Evolutionary conservation across 805 yeast genomes (phyloP).

Genomic region (Priceomyces carsonii): DNA sequence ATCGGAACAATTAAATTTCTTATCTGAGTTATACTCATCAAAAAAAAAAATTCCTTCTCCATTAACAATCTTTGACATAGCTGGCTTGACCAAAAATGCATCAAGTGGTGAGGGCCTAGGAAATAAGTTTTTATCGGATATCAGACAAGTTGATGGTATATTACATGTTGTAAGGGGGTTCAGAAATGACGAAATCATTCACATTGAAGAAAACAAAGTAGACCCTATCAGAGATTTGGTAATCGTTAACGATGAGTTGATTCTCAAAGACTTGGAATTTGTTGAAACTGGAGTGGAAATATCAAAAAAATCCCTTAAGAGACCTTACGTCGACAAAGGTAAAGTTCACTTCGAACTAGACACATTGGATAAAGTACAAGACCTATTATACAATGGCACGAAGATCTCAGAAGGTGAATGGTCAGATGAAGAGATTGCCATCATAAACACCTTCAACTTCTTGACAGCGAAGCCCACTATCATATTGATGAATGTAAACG

Average conservation of each 20-base stretch:
- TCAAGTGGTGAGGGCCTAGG: conserved; percentile 69
- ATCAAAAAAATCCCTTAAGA: conserved; percentile 25
- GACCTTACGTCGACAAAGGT: conserved; percentile 27
- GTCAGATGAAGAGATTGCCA: conserved; percentile 62
- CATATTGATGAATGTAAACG: conserved; percentile 70
- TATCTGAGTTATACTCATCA: conserved; percentile 50
- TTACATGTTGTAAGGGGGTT: conserved; percentile 70
- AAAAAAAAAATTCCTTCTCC: conserved; percentile 53
- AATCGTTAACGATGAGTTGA: conserved; percentile 64
- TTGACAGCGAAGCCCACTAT: conserved; percentile 90
- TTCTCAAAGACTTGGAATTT: conserved; percentile 60
- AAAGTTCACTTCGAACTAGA: conserved; percentile 27
- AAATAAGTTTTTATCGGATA: conserved; percentile 69
- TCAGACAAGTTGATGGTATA: conserved; percentile 70
- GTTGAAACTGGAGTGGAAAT: conserved; percentile 51
- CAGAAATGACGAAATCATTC: conserved; percentile 63
- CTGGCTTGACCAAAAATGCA: conserved; percentile 68
- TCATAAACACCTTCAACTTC: conserved; percentile 69
- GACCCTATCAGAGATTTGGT: conserved; percentile 65
- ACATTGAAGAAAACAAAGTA: conserved; percentile 57
- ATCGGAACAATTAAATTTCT: conserved; percentile 48
- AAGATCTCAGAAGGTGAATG: conserved; percentile 62
- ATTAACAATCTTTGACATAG: conserved; percentile 64
- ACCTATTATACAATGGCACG: conserved; percentile 47
- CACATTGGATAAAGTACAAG: conserved; percentile 33